Evolutionary conservation across 1,139 yeast genomes (phyloP), one percentile per base, ranked within the genome.

Genomic region (Zygoascus hellenicus): DNA sequence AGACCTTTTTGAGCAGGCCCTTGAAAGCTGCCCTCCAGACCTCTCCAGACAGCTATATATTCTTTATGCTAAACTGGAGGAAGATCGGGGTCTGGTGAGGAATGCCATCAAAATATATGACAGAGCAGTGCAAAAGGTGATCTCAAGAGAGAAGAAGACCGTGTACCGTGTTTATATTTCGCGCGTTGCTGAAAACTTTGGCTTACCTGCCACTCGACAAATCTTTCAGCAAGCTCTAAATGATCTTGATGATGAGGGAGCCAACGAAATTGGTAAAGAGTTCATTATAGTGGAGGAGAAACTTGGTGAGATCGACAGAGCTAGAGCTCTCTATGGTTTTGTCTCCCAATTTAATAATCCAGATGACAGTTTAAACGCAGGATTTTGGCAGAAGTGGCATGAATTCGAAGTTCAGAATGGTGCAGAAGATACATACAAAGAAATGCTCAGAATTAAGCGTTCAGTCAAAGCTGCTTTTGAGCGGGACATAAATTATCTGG

Each of bases 401-500:
- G 64, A 69, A 10, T 87, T 88, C 63, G 97, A 89, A 60, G 62
- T 86, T 35, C 71, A 76, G 15, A 58, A 77, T 61, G 97, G 97
- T 2, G 70, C 76, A 52, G 95, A 85, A 58, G 73, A 71, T 2
- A 77, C 85, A 0, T 88, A 77, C 63, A 88, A 84, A 57, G 83
- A 81, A 13, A 83, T 88, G 90, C 64, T 89, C 17, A 70, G 83
- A 42, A 69, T 74, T 55, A 85, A 81, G 61, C 71, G 90, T 44
- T 69, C 75, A 42, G 70, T 74, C n/a, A 70, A 65, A 36, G 71
- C 68, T 3, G 66, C 67, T 48, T 67, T 70, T 60, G 61, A 60
- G 35, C 62, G 68, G 2, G 71, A 71, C 48, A 60, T 69, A 14
- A 66, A 64, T 36, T 57, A 56, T 42, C 48, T 66, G 43, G 64